These are phyloP conservation scores for Durusdinium trenchii DNA, from an alignment of 73 alveolate genomes.

Conservation along the genomic window DNA sequence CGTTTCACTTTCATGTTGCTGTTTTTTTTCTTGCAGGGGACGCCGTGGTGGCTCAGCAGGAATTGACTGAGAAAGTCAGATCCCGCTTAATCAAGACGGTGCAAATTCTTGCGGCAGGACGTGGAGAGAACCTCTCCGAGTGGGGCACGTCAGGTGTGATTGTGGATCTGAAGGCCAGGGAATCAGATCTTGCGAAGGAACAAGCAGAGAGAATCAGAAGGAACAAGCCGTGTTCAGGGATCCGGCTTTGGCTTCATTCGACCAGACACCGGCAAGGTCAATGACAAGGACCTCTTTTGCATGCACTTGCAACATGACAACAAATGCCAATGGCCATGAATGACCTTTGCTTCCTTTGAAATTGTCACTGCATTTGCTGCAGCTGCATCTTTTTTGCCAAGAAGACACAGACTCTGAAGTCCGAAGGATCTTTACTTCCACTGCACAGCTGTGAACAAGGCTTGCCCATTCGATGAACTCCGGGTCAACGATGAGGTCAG, in stretches of 20 bases:
- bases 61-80: not conserved
- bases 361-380: not conserved
- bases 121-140: conserved; percentile 38
- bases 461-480: conserved; percentile 78
- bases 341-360: not conserved
- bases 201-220: not conserved
- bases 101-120: conserved; percentile 4
- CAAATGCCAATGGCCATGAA: not conserved
- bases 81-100: not conserved
- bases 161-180: conserved; percentile 76
- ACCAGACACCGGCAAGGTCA: conserved; percentile 88
- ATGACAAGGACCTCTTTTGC: conserved; percentile 70
- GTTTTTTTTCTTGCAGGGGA: not conserved
- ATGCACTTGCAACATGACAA: too few species aligned
- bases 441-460: conserved; percentile 93
- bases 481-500: conserved; percentile 89
- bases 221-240: conserved; percentile 27
- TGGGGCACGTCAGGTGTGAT: conserved; percentile 93
- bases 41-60: conserved; percentile 82
- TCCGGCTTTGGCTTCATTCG: conserved; percentile 91
- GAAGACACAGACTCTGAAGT: too few species aligned
- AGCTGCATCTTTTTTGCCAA: not conserved
- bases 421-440: conserved; percentile 91
- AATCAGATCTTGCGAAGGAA: not conserved
- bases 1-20: not conserved